These are phyloP conservation scores for Vigna trinervia DNA, from an alignment of 306 rosid species.

Conservation along the genomic window DNA sequence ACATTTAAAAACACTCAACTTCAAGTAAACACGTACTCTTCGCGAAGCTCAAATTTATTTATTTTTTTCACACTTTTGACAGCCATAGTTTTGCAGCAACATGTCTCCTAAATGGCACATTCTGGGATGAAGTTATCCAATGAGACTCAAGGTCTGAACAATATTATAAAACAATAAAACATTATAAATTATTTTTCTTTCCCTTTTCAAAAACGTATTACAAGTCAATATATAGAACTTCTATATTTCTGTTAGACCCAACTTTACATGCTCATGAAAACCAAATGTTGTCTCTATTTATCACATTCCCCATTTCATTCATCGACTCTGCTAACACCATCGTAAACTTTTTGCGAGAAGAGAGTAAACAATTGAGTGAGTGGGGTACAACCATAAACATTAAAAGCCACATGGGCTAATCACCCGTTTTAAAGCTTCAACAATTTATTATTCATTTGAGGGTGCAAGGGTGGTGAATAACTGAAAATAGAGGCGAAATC, in stretches of 20 bases:
- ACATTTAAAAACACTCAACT: neutral
- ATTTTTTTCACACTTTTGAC: neutral
- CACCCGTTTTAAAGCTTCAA: neutral
- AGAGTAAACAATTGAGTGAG: no score
- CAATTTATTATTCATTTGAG: slow-evolving; percentile 29
- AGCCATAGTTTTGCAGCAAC: neutral
- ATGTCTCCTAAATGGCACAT: neutral
- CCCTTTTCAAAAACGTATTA: neutral
- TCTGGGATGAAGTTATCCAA: neutral
- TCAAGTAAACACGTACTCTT: neutral
- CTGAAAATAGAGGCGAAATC: slow-evolving; percentile 20
- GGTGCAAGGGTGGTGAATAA: neutral
- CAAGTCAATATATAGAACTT: neutral
- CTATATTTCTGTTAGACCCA: neutral
- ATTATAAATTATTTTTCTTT: neutral
- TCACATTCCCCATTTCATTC: neutral
- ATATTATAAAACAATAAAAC: neutral
- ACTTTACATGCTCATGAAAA: neutral
- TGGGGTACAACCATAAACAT: neutral
- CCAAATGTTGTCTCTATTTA: neutral
- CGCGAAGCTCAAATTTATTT: neutral
- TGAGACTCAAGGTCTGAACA: neutral
- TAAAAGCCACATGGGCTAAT: slow-evolving; percentile 18
- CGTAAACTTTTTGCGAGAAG: no score
- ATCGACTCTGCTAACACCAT: neutral